Percentiles rank a stretch among this genome's conserved stretches.
Conservation (phyloP, 2,329 filamentous ascomycete genomes). For the Fusarium sp. region DNA sequence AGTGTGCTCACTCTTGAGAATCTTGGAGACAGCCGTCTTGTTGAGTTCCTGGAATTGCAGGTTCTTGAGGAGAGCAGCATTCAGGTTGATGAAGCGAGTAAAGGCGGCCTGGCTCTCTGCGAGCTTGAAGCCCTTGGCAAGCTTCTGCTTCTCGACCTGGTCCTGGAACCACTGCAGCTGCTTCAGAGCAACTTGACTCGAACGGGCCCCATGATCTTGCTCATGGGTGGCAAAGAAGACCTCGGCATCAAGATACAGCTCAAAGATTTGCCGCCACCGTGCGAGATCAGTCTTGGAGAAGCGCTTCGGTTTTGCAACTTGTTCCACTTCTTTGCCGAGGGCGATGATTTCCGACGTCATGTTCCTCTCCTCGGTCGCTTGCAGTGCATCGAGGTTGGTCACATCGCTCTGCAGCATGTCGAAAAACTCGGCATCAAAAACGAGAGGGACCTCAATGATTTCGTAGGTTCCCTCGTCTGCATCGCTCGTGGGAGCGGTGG, state of each 20-base stretch:
- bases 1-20: conserved; percentile 79
- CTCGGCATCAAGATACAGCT: conserved; percentile 83
- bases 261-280: conserved; percentile 86
- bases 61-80: conserved; percentile 82
- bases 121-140: conserved; percentile 76
- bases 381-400: conserved; percentile 77
- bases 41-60: conserved; percentile 91
- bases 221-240: conserved; percentile 89
- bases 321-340: conserved; percentile 76
- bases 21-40: conserved; percentile 82
- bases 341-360: conserved; percentile 75
- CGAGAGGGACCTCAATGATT: conserved; percentile 80
- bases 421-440: conserved; percentile 87
- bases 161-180: conserved; percentile 81
- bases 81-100: conserved; percentile 79
- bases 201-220: conserved; percentile 76
- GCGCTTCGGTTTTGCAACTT: conserved; percentile 75
- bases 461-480: conserved; percentile 44
- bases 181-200: conserved; percentile 75
- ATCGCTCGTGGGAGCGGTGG: conserved; percentile 1
- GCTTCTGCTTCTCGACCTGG: conserved; percentile 73
- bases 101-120: conserved; percentile 76
- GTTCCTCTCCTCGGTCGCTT: conserved; percentile 75
- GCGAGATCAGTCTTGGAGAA: conserved; percentile 78
- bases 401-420: conserved; percentile 81